Evolutionary conservation across 495 filamentous ascomycete genomes (phyloP).

Genomic region (Penicillium tannophilum): DNA sequence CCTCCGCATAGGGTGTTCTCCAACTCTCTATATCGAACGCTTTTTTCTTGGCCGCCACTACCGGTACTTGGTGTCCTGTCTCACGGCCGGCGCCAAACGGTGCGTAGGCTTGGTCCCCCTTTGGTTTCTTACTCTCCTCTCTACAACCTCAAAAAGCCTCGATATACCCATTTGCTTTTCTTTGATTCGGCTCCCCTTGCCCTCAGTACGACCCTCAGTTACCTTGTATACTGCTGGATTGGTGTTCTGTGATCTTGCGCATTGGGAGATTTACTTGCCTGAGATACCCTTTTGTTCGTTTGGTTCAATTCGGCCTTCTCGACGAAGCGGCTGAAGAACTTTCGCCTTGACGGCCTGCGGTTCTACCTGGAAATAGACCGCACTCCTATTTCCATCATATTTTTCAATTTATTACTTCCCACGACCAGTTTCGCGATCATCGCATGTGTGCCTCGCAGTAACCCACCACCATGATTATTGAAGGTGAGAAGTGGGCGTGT

Average conservation of each 20-base stretch:
- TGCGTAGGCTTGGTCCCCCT: constrained; percentile 56
- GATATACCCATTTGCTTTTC: constrained; percentile 26
- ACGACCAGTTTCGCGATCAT: constrained; percentile 37
- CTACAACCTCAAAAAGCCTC: constrained; percentile 8
- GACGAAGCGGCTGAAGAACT: constrained; percentile 32
- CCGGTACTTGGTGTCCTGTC: constrained; percentile 59
- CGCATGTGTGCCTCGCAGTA: constrained; percentile 50
- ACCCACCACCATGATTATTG: constrained; percentile 69
- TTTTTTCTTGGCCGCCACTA: constrained; percentile 55
- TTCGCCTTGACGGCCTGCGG: constrained; percentile 47
- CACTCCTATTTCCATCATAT: constrained; percentile 15
- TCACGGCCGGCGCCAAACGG: constrained; percentile 59
- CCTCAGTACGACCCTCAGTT: constrained; percentile 27
- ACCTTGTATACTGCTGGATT: constrained; percentile 30
- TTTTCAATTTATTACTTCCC: constrained; percentile 8
- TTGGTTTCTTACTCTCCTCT: constrained; percentile 26
- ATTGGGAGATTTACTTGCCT: constrained; percentile 36
- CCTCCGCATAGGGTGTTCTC: constrained; percentile 31
- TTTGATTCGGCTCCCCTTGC: constrained; percentile 20
- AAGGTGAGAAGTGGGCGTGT: constrained; percentile 89
- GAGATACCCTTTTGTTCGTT: constrained; percentile 48
- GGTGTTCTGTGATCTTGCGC: constrained; percentile 43
- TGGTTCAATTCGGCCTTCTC: constrained; percentile 35
- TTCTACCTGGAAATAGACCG: constrained; percentile 22
- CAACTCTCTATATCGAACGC: constrained; percentile 41